Conservation (phyloP, 352 stramenopile species). For the Hyaloperonospora arabidopsidis region DNA sequence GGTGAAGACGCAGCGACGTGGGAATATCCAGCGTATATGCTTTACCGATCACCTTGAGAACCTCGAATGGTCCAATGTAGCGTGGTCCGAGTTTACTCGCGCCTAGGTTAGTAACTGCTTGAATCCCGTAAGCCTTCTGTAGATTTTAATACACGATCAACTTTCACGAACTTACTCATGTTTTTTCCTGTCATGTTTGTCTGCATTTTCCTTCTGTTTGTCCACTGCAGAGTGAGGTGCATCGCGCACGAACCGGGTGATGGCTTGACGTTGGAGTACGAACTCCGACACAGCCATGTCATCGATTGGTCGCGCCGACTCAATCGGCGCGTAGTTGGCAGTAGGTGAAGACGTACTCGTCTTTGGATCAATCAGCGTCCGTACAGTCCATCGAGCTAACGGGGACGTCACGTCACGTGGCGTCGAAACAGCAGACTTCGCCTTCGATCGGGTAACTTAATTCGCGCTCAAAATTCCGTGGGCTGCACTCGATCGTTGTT, state of each 20-base stretch:
- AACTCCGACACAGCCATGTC: neutral
- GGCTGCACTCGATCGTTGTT: neutral
- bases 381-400: neutral
- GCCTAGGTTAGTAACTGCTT: slow-evolving; percentile 1
- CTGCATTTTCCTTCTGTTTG: slow-evolving; percentile 1
- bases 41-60: neutral
- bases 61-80: slow-evolving; percentile 1
- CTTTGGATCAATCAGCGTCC: neutral
- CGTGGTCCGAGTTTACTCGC: neutral
- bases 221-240: neutral
- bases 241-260: neutral
- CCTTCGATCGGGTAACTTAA: neutral
- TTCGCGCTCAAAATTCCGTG: neutral
- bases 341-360: neutral
- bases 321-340: neutral
- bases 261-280: neutral
- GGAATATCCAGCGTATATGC: slow-evolving; percentile 3
- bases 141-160: neutral
- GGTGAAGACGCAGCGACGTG: neutral
- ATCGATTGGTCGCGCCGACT: neutral
- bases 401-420: neutral
- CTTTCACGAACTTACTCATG: neutral
- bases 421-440: neutral
- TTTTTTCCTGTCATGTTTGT: slow-evolving; percentile 2
- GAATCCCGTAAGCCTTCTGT: neutral